Conservation (phyloP, 1,284 basidiomycete genomes). For the Ceratobasidium sp. region DNA sequence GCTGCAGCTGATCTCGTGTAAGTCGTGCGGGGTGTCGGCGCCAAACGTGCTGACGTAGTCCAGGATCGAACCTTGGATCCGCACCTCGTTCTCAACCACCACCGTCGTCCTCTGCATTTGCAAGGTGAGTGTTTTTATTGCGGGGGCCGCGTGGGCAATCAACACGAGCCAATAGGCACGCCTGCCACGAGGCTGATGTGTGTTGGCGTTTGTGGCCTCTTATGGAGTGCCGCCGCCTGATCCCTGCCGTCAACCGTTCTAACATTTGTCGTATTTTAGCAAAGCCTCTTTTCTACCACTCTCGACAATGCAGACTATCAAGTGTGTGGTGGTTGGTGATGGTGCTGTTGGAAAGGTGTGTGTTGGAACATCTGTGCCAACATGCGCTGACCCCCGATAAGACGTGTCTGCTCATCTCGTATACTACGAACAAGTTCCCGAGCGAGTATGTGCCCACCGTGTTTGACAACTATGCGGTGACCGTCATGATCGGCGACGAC, state of each 20-base stretch:
- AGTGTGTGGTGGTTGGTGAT: slow-evolving; percentile 98
- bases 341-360: slow-evolving; percentile 99
- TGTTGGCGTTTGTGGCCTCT: slow-evolving; percentile 16
- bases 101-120: not conserved
- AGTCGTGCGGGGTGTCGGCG: not conserved
- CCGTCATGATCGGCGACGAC: slow-evolving; percentile 99
- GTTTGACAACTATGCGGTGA: slow-evolving; percentile 98
- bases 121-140: no score
- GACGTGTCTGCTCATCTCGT: slow-evolving; percentile 99
- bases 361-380: slow-evolving; percentile 39
- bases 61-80: slow-evolving; percentile 1
- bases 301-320: slow-evolving; percentile 87
- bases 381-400: slow-evolving; percentile 49
- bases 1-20: slow-evolving; percentile 3
- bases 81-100: slow-evolving; percentile 1
- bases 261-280: slow-evolving; percentile 7
- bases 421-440: slow-evolving; percentile 99
- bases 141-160: slow-evolving; percentile 11
- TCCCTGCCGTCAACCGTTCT: slow-evolving; percentile 1
- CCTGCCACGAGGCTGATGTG: slow-evolving; percentile 19
- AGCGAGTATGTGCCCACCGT: slow-evolving; percentile 99
- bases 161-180: slow-evolving; percentile 6
- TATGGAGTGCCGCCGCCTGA: not conserved
- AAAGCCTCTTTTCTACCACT: not conserved
- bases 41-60: not conserved